Evolutionary conservation across 495 filamentous ascomycete species (phyloP), one percentile per base, ranked within the genome.

Genomic region (Trichoderma parareesei): DNA sequence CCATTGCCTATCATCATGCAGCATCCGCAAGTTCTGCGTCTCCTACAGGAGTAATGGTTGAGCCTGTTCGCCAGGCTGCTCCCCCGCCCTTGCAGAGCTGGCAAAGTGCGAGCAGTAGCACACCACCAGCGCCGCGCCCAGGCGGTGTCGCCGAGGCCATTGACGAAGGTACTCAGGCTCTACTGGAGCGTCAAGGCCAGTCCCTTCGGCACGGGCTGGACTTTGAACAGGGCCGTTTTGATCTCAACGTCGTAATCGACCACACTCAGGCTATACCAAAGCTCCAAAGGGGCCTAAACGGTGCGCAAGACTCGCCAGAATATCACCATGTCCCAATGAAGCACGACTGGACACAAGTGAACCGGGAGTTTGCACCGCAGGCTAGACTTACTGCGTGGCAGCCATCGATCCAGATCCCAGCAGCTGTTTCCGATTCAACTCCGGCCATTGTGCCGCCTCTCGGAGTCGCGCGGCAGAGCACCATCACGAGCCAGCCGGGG

Each of bases 221-320:
- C 40, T 79, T 87, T 64, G 81, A 84, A 1, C 68, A 74, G 3
- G 86, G 90, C 63, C 79, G 84, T 60, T 79, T 92, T 27, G 87
- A 83, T 38, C 82, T 93, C 40, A 85, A 85, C 57, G 91, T 90
- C 61, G 75, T 91, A 1, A 79, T 91, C 2, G 85, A 86, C 62
- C 73, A 79, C 14, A 66, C 65, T 33, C 68, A 76, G 14, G 72
- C 71, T 18, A 66, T 79, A 8, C 66, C 72, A 61, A 67, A 65
- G 53, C 75, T 79, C 62, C 74, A 76, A 43, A 70, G 65, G 44
- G 72, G 73, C 57, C n/a, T 70, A 64, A 69, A 79, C 64, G 74
- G 74, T 48, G 70, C 73, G 13, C 77, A 76, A 46, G 74, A 78
- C 64, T 72, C 73, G 0, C 68, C 71, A 5, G 65, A 68, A 11